A percentile compares a stretch with the other conserved stretches of the same genome.
These are phyloP conservation scores for Bruguiera hainesii DNA, from an alignment of 441 rosid genomes.

Conservation along the genomic window DNA sequence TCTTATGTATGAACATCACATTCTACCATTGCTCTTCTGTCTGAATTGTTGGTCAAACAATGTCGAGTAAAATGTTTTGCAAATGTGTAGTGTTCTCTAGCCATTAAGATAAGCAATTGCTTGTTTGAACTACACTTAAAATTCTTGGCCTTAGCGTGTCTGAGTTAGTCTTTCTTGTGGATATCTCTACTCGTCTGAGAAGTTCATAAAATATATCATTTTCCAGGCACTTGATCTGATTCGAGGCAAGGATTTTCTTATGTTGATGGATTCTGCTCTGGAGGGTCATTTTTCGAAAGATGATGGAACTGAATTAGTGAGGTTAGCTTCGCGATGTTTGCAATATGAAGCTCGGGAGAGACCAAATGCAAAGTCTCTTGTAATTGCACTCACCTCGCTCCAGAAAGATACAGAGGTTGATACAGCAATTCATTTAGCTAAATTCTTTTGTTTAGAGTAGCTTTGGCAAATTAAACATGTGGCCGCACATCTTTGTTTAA, in stretches of 20 bases:
- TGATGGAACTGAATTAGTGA: constrained; percentile 89
- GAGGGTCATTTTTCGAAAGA: constrained; percentile 91
- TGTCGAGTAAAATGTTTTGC: no score
- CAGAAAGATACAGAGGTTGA: constrained; percentile 85
- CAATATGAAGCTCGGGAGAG: constrained; percentile 95
- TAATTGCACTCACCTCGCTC: constrained; percentile 65
- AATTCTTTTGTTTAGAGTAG: background rate
- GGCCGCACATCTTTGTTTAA: background rate
- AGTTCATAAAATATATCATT: background rate
- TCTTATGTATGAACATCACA: no score
- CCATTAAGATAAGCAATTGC: no score
- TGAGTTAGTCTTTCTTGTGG: no score
- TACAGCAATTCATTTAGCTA: background rate
- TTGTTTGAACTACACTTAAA: no score
- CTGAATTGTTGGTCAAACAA: no score
- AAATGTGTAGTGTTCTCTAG: no score
- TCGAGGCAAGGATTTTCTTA: constrained; percentile 76
- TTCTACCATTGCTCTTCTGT: no score
- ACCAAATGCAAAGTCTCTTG: constrained; percentile 85
- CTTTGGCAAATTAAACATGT: background rate
- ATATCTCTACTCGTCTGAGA: no score
- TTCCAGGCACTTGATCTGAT: constrained; percentile 88
- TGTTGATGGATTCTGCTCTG: constrained; percentile 92
- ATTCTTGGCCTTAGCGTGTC: no score
- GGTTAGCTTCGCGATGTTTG: constrained; percentile 89